These are phyloP conservation scores for Boletus sp. DNA, from an alignment of 768 basidiomycete species.

Conservation along the genomic window DNA sequence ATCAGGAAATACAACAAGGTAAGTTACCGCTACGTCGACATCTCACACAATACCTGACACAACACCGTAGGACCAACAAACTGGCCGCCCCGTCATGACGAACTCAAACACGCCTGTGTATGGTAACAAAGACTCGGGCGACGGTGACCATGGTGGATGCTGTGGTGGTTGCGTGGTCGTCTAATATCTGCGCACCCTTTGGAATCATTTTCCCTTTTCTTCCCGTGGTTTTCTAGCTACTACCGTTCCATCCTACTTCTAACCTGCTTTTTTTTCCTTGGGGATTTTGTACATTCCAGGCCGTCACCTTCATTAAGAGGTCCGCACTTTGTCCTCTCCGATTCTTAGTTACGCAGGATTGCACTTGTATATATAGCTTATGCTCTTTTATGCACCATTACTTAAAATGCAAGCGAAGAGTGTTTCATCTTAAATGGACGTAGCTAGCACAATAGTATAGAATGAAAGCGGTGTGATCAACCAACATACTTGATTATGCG, in stretches of 20 bases:
- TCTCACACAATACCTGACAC: conserved; percentile 7
- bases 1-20: conserved; percentile 95
- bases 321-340: not conserved
- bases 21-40: conserved; percentile 10
- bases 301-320: conserved; percentile 5
- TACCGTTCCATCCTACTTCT: conserved; percentile 1
- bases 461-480: not conserved
- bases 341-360: conserved; percentile 7
- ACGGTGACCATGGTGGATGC: conserved; percentile 58
- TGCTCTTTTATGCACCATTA: conserved; percentile 7
- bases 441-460: not conserved
- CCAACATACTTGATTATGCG: conserved; percentile 11
- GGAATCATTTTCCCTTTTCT: not conserved
- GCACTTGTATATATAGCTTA: conserved; percentile 27
- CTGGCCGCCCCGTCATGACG: conserved; percentile 61
- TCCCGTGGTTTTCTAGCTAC: conserved; percentile 8
- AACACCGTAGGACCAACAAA: conserved; percentile 63
- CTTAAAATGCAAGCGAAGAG: conserved; percentile 1
- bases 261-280: conserved; percentile 5
- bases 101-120: conserved; percentile 46
- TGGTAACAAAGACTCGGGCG: conserved; percentile 41
- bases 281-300: conserved; percentile 12
- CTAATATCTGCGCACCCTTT: conserved; percentile 22
- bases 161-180: conserved; percentile 66
- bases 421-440: conserved; percentile 1